Evolutionary conservation across 305 asterid genomes (phyloP).

Genomic region (Fraxinus ornus): DNA sequence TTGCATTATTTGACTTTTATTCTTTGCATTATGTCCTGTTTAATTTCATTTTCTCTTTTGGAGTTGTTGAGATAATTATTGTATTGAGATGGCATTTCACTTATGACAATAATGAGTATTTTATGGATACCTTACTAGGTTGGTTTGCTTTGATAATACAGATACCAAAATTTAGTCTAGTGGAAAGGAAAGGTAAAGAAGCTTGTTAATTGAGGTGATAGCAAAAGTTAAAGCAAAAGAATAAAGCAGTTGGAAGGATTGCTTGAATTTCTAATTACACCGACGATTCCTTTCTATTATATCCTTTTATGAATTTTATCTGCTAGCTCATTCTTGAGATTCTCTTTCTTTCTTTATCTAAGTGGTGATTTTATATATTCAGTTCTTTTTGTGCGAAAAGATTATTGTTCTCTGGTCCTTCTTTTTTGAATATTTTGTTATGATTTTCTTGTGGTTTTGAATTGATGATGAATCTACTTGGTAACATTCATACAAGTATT

Average conservation of each 20-base stretch:
- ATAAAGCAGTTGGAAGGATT: slow-evolving; percentile 37
- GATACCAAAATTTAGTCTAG: slow-evolving; percentile 36
- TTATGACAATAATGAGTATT: not conserved
- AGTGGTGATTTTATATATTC: slow-evolving; percentile 27
- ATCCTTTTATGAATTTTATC: slow-evolving; percentile 26
- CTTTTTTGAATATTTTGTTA: not conserved
- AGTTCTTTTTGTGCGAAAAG: not conserved
- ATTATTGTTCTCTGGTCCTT: not conserved
- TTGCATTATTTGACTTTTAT: not conserved
- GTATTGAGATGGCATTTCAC: not conserved
- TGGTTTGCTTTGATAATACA: slow-evolving; percentile 15
- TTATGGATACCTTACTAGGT: not conserved
- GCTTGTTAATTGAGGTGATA: slow-evolving; percentile 22
- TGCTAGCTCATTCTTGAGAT: slow-evolving; percentile 36
- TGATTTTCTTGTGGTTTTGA: not conserved
- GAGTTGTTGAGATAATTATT: not conserved
- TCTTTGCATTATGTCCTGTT: not conserved
- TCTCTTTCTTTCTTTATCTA: slow-evolving; percentile 37
- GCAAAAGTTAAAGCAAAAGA: slow-evolving; percentile 44
- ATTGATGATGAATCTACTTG: not conserved
- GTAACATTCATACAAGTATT: not conserved
- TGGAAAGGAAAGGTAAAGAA: slow-evolving; percentile 23
- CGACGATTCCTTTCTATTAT: slow-evolving; percentile 31
- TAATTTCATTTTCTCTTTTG: not conserved
- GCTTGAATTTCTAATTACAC: slow-evolving; percentile 32